phyloP scores from a whole-genome alignment of 2,329 filamentous ascomycete species.

The Penicillium sp. region DNA sequence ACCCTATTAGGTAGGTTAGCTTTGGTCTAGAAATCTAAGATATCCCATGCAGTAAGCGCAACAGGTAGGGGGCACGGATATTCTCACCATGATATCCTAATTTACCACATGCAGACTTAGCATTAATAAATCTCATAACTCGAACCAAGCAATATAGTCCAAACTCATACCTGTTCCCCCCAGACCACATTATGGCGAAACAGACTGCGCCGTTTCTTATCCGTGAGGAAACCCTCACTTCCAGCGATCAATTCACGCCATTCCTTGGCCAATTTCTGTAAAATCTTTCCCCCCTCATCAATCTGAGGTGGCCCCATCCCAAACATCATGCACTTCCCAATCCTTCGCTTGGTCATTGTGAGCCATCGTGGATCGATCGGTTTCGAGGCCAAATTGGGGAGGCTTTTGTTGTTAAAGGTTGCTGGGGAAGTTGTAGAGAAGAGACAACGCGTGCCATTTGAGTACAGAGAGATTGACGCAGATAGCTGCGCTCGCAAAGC shows the following conservation, averaged over 20 bases:
- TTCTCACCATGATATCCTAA: slow-evolving; percentile 50
- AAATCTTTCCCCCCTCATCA: slow-evolving; percentile 56
- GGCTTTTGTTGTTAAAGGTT: slow-evolving; percentile 8
- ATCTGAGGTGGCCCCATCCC: slow-evolving; percentile 62
- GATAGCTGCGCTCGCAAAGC: slow-evolving; percentile 20
- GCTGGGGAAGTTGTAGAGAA: slow-evolving; percentile 21
- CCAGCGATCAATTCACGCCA: slow-evolving; percentile 73
- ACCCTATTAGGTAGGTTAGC: slow-evolving; percentile 27
- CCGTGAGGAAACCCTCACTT: slow-evolving; percentile 71
- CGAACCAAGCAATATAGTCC: neutral
- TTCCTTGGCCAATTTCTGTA: slow-evolving; percentile 59
- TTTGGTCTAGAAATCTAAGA: neutral
- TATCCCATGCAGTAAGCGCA: neutral
- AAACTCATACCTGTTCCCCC: slow-evolving; percentile 73
- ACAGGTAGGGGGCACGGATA: neutral
- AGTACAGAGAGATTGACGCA: slow-evolving; percentile 8
- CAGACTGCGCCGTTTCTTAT: slow-evolving; percentile 59
- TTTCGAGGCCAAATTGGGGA: slow-evolving; percentile 19
- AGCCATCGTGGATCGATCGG: slow-evolving; percentile 63
- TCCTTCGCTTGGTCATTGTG: slow-evolving; percentile 61
- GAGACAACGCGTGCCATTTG: slow-evolving; percentile 8
- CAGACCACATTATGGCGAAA: slow-evolving; percentile 68
- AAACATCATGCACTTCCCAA: slow-evolving; percentile 74
- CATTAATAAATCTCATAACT: slow-evolving; percentile 8
- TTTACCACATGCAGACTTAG: slow-evolving; percentile 3